Evolutionary conservation across 176 grass and related monocot genomes (phyloP), one percentile per base, ranked within the genome.

Genomic region (Zea mays): DNA sequence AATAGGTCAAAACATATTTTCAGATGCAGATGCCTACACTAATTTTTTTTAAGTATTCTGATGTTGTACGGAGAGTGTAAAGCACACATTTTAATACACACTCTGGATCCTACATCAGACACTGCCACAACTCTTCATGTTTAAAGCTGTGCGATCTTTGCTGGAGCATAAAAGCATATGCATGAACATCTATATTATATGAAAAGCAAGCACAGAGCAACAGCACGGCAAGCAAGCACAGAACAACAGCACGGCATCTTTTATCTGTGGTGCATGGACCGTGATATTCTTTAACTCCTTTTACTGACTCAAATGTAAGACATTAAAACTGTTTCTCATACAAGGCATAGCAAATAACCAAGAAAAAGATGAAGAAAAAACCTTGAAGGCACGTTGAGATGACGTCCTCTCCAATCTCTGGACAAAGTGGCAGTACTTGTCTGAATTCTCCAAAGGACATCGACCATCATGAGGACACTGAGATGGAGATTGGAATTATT

Each of bases 381-480:
- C 91, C 91, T 98, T 98, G 67, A 90, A 98, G 16, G 75, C 77
- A 34, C 87, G 89, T 65, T 98, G 95, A 68, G 95, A 92, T 80
- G 95, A 90, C 13, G 95, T 98, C 83, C 95, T 98, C 89, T 94
- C 89, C 46, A 98, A 75, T 79, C 91, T 84, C 74, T 98, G 95
- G 41, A 98, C 95, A 86, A 94, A 98, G 74, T 98, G 95, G 65
- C 95, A 98, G 71, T 98, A 98, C 79, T 98, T 98, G 39, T 83
- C 79, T 41, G 91, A 75, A 79, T 98, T 94, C 85, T 94, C 91
- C 85, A 98, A 76, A 58, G 95, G 95, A 72, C 95, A 98, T 10
- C 34, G 81, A 57, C 95, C 95, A 81, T 98, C 95, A 82, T 98
- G 95, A 16, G 95, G 91, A 65, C 95, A 98, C 91, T 98, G 73